phyloP scores from a whole-genome alignment of 805 yeast genomes.

The Isabelozyma pseudorhagii region DNA sequence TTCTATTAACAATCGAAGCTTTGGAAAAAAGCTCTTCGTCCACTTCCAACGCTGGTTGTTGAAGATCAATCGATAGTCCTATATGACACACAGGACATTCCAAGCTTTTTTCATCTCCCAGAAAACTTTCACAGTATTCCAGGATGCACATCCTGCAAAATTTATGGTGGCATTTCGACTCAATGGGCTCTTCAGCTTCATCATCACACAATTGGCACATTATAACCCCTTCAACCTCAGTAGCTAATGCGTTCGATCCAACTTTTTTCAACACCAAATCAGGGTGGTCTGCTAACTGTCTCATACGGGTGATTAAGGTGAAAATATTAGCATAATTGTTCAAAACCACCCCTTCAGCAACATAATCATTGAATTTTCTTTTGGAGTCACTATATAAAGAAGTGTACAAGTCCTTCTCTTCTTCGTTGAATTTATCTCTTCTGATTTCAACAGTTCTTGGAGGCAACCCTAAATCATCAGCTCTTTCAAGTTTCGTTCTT shows the following conservation, averaged over 20 bases:
- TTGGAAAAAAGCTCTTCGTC: slow-evolving; percentile 57
- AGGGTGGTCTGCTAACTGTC: slow-evolving; percentile 98
- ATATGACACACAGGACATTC: slow-evolving; percentile 97
- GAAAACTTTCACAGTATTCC: slow-evolving; percentile 83
- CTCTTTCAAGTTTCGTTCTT: slow-evolving; percentile 92
- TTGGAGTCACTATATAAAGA: slow-evolving; percentile 83
- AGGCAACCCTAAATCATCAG: slow-evolving; percentile 96
- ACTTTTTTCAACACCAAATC: slow-evolving; percentile 83
- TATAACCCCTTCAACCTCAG: slow-evolving; percentile 50
- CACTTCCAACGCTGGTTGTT: slow-evolving; percentile 80
- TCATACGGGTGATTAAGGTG: slow-evolving; percentile 93
- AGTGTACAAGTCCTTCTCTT: slow-evolving; percentile 89
- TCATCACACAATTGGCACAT: slow-evolving; percentile 95
- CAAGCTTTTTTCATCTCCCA: slow-evolving; percentile 55
- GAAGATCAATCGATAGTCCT: slow-evolving; percentile 83
- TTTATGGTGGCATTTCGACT: slow-evolving; percentile 88
- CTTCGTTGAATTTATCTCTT: slow-evolving; percentile 85
- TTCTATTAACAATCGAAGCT: slow-evolving; percentile 78
- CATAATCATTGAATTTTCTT: slow-evolving; percentile 86
- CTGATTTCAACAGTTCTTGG: slow-evolving; percentile 92
- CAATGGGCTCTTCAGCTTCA: slow-evolving; percentile 97
- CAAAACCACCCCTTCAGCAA: slow-evolving; percentile 92
- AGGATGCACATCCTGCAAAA: slow-evolving; percentile 91
- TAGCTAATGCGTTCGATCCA: slow-evolving; percentile 33
- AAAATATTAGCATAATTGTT: slow-evolving; percentile 97